Evolutionary conservation across 1,284 basidiomycete genomes (phyloP), one percentile per base, ranked within the genome.

Genomic region (Exobasidium rhododendri): DNA sequence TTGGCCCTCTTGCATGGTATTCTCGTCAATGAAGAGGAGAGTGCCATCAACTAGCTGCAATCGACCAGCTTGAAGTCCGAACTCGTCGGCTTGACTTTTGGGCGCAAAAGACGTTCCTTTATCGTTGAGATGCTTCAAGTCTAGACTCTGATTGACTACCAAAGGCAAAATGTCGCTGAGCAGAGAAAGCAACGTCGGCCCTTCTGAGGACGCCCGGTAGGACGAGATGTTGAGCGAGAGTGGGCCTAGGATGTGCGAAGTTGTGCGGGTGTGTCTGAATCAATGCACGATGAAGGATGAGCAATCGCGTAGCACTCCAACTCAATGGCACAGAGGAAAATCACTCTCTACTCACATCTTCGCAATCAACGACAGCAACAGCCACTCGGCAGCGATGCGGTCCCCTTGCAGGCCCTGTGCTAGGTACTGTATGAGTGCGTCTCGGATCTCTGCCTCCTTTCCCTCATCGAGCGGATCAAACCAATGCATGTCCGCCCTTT

Each of bases 21-120:
- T 82, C 74, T 91, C 90, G 10, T 89, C 88, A 31, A 91, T 77
- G 3, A 92, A 73, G 22, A 89, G 81, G 1, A 85, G 80, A 7
- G 85, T 86, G 0, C 87, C 87, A 10, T 80, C 77, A 1, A 90
- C 85, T 2, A 91, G 82, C 75, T 93, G 91, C 24, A 93, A 82
- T 60, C 83, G 83, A 0, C 91, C 91, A 1, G 88, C 85, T 66
- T 88, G 85, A 2, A 93, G 81, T 62, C 89, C 87, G 67, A 90
- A 89, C 26, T 88, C 83, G 65, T 85, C 86, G 61, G 87, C 89
- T 30, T 80, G 80, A 70, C 89, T 89, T 0, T 81, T 73, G 0
- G 82, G 83, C 24, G 72, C 67, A 20, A 83, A 82, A 5, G 62
- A 24, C 45, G 58, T 67, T 20, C 52, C 49, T n/a, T 63, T 22